Evolutionary conservation across 805 yeast species (phyloP).

Genomic region (Saccharomycopsis capsularis): DNA sequence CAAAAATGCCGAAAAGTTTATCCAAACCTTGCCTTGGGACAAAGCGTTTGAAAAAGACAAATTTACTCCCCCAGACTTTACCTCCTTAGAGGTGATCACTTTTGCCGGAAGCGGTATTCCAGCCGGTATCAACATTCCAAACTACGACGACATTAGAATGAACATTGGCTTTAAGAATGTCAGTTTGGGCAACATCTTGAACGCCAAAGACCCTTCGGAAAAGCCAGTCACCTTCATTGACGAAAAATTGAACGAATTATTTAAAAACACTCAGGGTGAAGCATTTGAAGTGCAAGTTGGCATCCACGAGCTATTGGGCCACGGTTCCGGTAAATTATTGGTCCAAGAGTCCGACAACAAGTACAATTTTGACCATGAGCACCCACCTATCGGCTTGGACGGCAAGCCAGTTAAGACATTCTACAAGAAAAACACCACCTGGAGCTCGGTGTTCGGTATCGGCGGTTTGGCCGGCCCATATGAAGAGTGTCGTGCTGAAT

Average conservation of each 20-base stretch:
- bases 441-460: conserved; percentile 78
- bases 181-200: conserved; percentile 77
- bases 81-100: conserved; percentile 81
- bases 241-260: conserved; percentile 46
- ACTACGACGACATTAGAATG: conserved; percentile 82
- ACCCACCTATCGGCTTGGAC: conserved; percentile 56
- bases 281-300: conserved; percentile 94
- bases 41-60: conserved; percentile 67
- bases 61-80: conserved; percentile 90
- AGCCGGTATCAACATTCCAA: conserved; percentile 90
- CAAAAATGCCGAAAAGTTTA: conserved; percentile 55
- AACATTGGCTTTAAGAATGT: conserved; percentile 85
- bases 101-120: conserved; percentile 89
- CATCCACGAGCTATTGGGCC: conserved; percentile 85
- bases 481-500: conserved; percentile 91
- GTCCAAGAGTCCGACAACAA: conserved; percentile 50
- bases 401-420: conserved; percentile 58
- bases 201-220: conserved; percentile 64
- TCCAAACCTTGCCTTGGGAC: conserved; percentile 71
- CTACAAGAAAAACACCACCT: conserved; percentile 77
- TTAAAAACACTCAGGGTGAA: conserved; percentile 65
- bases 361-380: conserved; percentile 62
- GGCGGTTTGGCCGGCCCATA: conserved; percentile 69
- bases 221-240: conserved; percentile 62
- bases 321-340: conserved; percentile 81